Conservation (phyloP, 192 early-diverging fungal species). For the Coemansia sp. region DNA sequence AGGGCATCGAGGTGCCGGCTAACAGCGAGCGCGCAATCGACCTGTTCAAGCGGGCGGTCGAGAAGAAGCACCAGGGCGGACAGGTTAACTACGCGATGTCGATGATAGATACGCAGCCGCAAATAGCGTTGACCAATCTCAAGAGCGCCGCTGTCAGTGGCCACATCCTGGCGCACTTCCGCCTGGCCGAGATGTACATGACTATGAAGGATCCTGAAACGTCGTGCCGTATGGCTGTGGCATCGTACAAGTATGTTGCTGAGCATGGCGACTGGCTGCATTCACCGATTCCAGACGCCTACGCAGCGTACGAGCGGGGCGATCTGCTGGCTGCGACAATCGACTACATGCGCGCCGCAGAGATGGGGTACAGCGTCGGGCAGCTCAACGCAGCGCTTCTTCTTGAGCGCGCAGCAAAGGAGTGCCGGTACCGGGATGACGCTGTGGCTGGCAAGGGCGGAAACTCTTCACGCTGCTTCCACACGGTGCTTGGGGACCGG, state of each 20-base stretch:
- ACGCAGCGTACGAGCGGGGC: constrained; percentile 58
- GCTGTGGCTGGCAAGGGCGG: neutral
- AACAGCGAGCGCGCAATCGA: constrained; percentile 61
- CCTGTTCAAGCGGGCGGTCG: constrained; percentile 70
- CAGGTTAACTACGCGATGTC: constrained; percentile 70
- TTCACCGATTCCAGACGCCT: constrained; percentile 62
- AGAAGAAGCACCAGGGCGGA: constrained; percentile 70
- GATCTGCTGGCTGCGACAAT: constrained; percentile 72
- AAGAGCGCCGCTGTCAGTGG: constrained; percentile 61
- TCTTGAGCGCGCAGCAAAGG: constrained; percentile 59
- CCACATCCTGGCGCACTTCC: constrained; percentile 78
- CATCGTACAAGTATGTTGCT: constrained; percentile 75
- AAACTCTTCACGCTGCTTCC: neutral
- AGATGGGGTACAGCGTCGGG: constrained; percentile 83
- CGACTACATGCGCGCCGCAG: constrained; percentile 80
- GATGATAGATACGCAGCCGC: constrained; percentile 16
- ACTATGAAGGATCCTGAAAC: constrained; percentile 53
- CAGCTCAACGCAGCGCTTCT: constrained; percentile 91
- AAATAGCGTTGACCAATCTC: constrained; percentile 58
- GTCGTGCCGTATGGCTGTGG: constrained; percentile 68
- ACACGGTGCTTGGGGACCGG: constrained; percentile 15
- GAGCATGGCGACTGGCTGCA: constrained; percentile 87
- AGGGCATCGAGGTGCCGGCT: constrained; percentile 60
- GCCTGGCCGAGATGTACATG: constrained; percentile 72
- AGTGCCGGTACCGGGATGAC: neutral